phyloP scores from a whole-genome alignment of 495 filamentous ascomycete species.

The Penicillium pancosmium region DNA sequence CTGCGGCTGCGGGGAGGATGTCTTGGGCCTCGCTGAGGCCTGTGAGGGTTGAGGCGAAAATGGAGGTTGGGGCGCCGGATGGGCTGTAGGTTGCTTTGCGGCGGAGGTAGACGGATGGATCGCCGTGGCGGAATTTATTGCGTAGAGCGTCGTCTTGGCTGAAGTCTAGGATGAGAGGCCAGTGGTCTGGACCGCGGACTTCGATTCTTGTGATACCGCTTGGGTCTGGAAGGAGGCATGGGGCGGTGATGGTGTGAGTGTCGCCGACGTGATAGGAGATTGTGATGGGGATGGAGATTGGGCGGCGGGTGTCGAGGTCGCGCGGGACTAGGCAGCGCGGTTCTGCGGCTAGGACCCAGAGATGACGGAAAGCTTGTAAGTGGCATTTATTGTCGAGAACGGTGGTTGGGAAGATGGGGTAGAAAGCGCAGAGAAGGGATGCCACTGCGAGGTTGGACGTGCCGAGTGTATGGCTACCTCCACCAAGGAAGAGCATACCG shows the following conservation, averaged over 20 bases:
- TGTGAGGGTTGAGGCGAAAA: constrained; percentile 74
- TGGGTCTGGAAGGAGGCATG: constrained; percentile 84
- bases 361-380: constrained; percentile 93
- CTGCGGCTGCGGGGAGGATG: constrained; percentile 35
- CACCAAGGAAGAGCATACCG: constrained; percentile 87
- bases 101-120: constrained; percentile 80
- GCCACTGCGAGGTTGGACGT: constrained; percentile 87
- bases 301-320: constrained; percentile 79
- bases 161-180: constrained; percentile 84
- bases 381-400: constrained; percentile 94
- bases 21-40: constrained; percentile 46
- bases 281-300: constrained; percentile 71
- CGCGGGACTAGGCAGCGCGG: constrained; percentile 83
- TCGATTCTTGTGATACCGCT: constrained; percentile 65
- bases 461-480: constrained; percentile 87
- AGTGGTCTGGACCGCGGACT: constrained; percentile 73
- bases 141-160: constrained; percentile 60
- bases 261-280: constrained; percentile 55
- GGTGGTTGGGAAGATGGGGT: constrained; percentile 85
- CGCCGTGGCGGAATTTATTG: constrained; percentile 66
- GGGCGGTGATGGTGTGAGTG: constrained; percentile 54
- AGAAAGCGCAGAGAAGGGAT: constrained; percentile 86
- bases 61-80: constrained; percentile 56
- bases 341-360: constrained; percentile 95
- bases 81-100: constrained; percentile 70